A percentile compares a stretch with the other conserved stretches of the same genome.
phyloP scores from a whole-genome alignment of 164 flowering plant species.

The Cinnamomum micranthum region DNA sequence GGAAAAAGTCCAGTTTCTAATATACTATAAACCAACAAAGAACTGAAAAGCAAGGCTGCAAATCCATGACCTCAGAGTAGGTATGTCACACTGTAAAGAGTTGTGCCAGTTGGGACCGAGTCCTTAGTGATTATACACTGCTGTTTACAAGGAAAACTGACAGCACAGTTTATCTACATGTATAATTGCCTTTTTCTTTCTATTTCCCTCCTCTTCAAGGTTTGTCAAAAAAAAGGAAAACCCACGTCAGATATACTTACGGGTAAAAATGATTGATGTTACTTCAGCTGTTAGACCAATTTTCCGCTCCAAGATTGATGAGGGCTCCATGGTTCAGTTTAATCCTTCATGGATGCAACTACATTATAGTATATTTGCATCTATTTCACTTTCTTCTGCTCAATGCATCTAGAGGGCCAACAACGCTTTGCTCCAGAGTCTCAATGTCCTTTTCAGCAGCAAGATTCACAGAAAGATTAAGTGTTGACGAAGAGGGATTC shows the following conservation, averaged over 20 bases:
- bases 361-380: not conserved
- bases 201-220: not conserved
- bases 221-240: not conserved
- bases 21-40: too few species aligned
- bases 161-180: conserved; percentile 32
- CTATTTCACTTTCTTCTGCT: conserved; percentile 8
- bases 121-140: not conserved
- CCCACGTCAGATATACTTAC: conserved; percentile 1
- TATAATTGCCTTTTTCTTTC: not conserved
- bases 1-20: too few species aligned
- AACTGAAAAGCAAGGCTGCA: too few species aligned
- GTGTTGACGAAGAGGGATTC: conserved; percentile 36
- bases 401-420: conserved; percentile 23
- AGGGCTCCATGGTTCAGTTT: not conserved
- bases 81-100: too few species aligned
- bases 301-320: not conserved
- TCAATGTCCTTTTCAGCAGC: conserved; percentile 37
- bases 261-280: not conserved
- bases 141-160: not conserved
- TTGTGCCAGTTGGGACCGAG: too few species aligned
- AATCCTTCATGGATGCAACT: not conserved
- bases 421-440: conserved; percentile 22
- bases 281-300: not conserved
- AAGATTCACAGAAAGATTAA: conserved; percentile 27
- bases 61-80: too few species aligned